Evolutionary conservation across 768 basidiomycete species (phyloP).

Genomic region (Clitopilus hobsonii): DNA sequence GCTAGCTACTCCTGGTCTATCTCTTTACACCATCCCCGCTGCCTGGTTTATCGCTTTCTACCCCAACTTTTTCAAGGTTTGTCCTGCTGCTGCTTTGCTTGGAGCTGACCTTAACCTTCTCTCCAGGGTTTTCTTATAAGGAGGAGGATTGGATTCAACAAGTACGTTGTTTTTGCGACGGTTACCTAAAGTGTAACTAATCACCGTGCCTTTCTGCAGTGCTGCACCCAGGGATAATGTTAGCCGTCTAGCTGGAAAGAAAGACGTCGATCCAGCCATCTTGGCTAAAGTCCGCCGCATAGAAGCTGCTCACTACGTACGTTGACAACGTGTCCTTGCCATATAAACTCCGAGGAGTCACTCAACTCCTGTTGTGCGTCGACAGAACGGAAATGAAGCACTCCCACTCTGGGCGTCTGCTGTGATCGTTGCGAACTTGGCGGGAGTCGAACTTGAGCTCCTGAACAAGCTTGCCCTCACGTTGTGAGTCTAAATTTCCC

Average conservation of each 20-base stretch:
- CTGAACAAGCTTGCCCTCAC: conserved; percentile 23
- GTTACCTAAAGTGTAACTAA: too few relatives aligned
- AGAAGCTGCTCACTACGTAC: conserved; percentile 18
- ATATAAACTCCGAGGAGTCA: too few relatives aligned
- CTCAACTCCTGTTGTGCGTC: too few relatives aligned
- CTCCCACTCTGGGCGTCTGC: conserved; percentile 24
- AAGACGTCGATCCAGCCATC: conserved; percentile 13
- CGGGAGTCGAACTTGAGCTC: conserved; percentile 12
- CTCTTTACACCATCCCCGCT: background rate
- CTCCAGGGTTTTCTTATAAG: background rate
- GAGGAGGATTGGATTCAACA: background rate
- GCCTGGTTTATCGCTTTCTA: background rate
- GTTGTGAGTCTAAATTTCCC: too few relatives aligned
- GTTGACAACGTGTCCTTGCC: conserved; percentile 1
- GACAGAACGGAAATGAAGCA: conserved; percentile 26
- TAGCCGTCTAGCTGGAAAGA: conserved; percentile 9
- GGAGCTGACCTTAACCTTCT: background rate
- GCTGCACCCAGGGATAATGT: conserved; percentile 15
- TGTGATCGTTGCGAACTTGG: conserved; percentile 8
- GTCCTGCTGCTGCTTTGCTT: background rate
- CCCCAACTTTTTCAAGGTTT: background rate
- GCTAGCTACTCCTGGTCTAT: background rate
- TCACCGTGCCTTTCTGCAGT: conserved; percentile 9
- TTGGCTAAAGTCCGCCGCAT: conserved; percentile 13
- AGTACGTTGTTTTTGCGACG: background rate